These are phyloP conservation scores for Coelastrella sp. DNA, from an alignment of 139 green algal species.

Conservation along the genomic window DNA sequence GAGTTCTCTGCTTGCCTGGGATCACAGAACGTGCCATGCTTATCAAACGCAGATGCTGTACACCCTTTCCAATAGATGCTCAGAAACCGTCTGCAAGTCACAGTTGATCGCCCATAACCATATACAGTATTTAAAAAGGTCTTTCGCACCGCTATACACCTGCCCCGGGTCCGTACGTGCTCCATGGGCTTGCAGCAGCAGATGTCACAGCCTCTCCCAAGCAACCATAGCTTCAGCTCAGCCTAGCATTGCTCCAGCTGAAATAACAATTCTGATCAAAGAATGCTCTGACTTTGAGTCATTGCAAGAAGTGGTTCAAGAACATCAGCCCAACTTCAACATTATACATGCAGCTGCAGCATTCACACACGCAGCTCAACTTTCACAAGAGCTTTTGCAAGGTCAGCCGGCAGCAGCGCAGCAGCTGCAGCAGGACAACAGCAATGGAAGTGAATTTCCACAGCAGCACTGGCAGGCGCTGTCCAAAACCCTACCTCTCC, in stretches of 20 bases:
- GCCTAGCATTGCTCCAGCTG: background rate
- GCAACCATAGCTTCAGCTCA: background rate
- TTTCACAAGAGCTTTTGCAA: background rate
- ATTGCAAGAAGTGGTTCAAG: background rate
- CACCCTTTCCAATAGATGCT: background rate
- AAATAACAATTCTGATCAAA: background rate
- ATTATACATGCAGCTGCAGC: constrained; percentile 43
- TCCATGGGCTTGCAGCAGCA: background rate
- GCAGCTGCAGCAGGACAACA: background rate
- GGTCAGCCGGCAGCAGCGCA: background rate
- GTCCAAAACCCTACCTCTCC: background rate
- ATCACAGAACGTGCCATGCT: background rate
- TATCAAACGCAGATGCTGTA: background rate
- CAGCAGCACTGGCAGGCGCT: constrained; percentile 14
- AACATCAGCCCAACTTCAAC: constrained; percentile 12
- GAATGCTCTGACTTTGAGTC: background rate
- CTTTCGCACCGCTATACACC: no score
- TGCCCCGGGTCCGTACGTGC: no score
- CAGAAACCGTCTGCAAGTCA: no score
- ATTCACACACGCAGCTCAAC: constrained; percentile 42
- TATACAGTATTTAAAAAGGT: no score
- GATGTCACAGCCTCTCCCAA: background rate
- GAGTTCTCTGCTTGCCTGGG: no score
- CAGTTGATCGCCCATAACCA: no score
- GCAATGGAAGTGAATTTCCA: no score